Evolutionary conservation across 495 filamentous ascomycete species (phyloP).

Genomic region (Podospora pseudoanserina): DNA sequence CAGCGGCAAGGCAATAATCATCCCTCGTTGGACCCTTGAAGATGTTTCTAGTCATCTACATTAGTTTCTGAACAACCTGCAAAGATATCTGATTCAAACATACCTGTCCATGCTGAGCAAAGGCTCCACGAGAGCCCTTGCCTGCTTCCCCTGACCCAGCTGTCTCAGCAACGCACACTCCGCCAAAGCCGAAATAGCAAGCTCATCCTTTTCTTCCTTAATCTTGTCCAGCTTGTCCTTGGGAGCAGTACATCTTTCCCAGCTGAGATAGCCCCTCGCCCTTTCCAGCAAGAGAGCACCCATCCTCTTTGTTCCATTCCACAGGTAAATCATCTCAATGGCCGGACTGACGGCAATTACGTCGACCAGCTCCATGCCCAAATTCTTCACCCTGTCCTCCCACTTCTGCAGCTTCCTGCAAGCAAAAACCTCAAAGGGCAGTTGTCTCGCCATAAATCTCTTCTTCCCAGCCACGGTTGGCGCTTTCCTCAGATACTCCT

Average conservation of each 20-base stretch:
- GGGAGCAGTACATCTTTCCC: constrained; percentile 55
- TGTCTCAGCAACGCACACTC: constrained; percentile 65
- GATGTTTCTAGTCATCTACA: constrained; percentile 35
- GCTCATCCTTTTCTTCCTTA: constrained; percentile 71
- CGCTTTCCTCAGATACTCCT: constrained; percentile 65
- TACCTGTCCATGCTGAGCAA: constrained; percentile 63
- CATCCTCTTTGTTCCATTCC: constrained; percentile 83
- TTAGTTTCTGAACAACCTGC: neutral
- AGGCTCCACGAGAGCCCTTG: constrained; percentile 58
- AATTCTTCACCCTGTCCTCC: constrained; percentile 71
- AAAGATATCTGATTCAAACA: constrained; percentile 11
- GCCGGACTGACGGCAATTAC: constrained; percentile 78
- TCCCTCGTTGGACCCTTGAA: constrained; percentile 77
- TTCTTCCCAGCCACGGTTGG: constrained; percentile 79
- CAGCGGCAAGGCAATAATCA: constrained; percentile 75
- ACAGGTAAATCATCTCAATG: constrained; percentile 95
- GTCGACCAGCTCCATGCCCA: constrained; percentile 69
- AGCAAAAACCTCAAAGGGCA: constrained; percentile 90
- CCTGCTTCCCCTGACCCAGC: constrained; percentile 56
- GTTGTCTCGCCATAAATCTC: constrained; percentile 78
- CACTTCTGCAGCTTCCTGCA: constrained; percentile 83
- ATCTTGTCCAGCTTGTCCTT: constrained; percentile 56
- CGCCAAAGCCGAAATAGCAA: constrained; percentile 62
- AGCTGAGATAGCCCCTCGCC: constrained; percentile 60
- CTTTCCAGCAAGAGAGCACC: constrained; percentile 56